These are phyloP conservation scores for Mucor mucedo DNA, from an alignment of 371 early-diverging fungal genomes.

Conservation along the genomic window DNA sequence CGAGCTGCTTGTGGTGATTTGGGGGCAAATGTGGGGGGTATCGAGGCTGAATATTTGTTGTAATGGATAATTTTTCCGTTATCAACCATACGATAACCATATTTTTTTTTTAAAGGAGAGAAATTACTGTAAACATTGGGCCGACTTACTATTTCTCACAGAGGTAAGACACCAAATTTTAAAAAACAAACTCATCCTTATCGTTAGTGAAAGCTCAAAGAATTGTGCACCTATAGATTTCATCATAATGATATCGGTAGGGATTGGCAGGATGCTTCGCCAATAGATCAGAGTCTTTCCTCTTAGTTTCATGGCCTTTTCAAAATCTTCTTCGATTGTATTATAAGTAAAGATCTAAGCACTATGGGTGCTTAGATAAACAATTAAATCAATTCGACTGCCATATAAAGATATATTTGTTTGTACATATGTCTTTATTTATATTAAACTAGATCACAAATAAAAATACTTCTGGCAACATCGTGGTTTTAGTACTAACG, in stretches of 20 bases:
- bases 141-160: too few relatives aligned
- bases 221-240: conserved; percentile 16
- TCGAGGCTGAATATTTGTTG: conserved; percentile 6
- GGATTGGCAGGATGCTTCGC: background rate
- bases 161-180: too few relatives aligned
- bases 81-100: conserved; percentile 12
- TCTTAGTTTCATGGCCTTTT: background rate
- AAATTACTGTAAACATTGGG: too few relatives aligned
- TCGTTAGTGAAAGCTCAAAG: conserved; percentile 4
- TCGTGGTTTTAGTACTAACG: too few relatives aligned
- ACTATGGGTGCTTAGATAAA: too few relatives aligned
- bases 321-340: background rate
- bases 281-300: background rate
- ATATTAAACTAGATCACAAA: too few relatives aligned
- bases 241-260: conserved; percentile 19
- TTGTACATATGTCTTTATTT: too few relatives aligned
- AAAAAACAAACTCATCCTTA: background rate
- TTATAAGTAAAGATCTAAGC: too few relatives aligned
- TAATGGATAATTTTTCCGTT: conserved; percentile 17
- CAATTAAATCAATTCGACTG: too few relatives aligned
- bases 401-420: too few relatives aligned
- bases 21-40: background rate
- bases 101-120: background rate
- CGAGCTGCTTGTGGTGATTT: conserved; percentile 3
- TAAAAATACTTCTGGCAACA: too few relatives aligned